phyloP scores from a whole-genome alignment of 176 grass and related monocot genomes.

The Oryza nivara region DNA sequence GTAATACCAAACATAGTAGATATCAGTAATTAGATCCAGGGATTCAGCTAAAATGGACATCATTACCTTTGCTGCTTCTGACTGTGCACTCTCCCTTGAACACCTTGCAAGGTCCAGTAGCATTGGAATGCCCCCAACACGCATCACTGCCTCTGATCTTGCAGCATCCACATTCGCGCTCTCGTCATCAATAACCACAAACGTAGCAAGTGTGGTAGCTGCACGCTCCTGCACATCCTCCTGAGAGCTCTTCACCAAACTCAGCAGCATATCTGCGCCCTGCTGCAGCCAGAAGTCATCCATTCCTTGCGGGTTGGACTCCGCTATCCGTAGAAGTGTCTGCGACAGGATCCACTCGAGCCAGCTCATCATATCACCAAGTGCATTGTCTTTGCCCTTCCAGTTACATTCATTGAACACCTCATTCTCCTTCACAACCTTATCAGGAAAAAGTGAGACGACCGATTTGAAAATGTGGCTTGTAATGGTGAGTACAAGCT shows the following conservation, averaged over 20 bases:
- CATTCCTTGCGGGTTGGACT: conserved; percentile 76
- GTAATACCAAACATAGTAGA: conserved; percentile 17
- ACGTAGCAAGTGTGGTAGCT: conserved; percentile 85
- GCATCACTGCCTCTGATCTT: conserved; percentile 88
- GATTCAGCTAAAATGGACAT: conserved; percentile 25
- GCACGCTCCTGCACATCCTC: conserved; percentile 95
- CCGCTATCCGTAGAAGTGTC: conserved; percentile 76
- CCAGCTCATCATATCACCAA: conserved; percentile 77
- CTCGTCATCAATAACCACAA: conserved; percentile 97
- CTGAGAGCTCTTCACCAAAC: conserved; percentile 74
- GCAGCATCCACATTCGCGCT: conserved; percentile 87
- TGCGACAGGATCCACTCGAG: conserved; percentile 89
- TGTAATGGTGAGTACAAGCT: conserved; percentile 74
- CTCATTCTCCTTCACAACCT: conserved; percentile 52
- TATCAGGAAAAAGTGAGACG: conserved; percentile 54
- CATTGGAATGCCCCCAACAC: conserved; percentile 82
- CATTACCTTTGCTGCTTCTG: conserved; percentile 94
- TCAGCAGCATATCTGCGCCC: conserved; percentile 77
- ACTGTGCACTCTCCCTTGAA: conserved; percentile 85
- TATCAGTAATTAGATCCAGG: conserved; percentile 15
- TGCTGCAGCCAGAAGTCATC: conserved; percentile 92
- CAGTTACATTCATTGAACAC: conserved; percentile 68
- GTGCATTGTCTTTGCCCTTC: conserved; percentile 55
- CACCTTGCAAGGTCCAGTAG: conserved; percentile 86
- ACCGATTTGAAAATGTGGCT: conserved; percentile 62